A percentile compares a stretch with the other conserved stretches of the same genome.
Evolutionary conservation across 148 eudicot species (phyloP).

Genomic region (Polygonum maritimum): DNA sequence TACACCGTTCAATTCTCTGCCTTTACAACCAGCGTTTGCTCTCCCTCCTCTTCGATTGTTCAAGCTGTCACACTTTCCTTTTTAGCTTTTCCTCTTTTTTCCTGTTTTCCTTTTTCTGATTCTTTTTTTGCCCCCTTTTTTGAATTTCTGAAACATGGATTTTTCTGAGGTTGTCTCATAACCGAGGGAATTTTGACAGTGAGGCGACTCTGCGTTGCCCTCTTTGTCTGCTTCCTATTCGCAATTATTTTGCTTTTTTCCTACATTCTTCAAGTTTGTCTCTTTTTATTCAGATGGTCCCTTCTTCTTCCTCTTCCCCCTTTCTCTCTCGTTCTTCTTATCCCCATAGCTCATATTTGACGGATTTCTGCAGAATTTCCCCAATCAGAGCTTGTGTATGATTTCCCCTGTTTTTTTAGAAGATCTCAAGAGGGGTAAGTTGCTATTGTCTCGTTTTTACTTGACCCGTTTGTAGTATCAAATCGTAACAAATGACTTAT

Average conservation of each 20-base stretch:
- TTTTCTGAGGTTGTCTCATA: background rate
- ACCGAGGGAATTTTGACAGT: constrained; percentile 16
- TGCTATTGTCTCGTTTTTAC: background rate
- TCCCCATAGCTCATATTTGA: constrained; percentile 16
- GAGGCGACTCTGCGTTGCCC: constrained; percentile 10
- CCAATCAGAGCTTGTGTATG: background rate
- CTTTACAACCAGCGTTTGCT: constrained; percentile 20
- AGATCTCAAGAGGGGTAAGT: background rate
- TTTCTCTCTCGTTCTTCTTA: background rate
- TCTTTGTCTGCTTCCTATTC: constrained; percentile 26
- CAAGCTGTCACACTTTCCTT: constrained; percentile 13
- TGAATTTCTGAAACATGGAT: background rate
- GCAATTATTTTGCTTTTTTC: constrained; percentile 16
- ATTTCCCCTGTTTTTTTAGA: background rate
- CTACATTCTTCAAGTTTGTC: constrained; percentile 37
- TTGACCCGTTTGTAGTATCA: constrained; percentile 5
- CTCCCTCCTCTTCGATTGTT: background rate
- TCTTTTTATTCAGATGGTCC: constrained; percentile 15
- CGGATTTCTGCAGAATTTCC: background rate
- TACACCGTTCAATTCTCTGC: constrained; percentile 18
- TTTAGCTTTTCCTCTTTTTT: background rate
- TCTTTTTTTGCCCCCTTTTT: background rate
- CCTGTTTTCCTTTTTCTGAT: background rate
- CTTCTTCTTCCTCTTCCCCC: constrained; percentile 2
- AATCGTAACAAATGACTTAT: background rate